Evolutionary conservation across 1,139 yeast genomes (phyloP), one percentile per base, ranked within the genome.

Genomic region (Entelexis paramagnoliae): DNA sequence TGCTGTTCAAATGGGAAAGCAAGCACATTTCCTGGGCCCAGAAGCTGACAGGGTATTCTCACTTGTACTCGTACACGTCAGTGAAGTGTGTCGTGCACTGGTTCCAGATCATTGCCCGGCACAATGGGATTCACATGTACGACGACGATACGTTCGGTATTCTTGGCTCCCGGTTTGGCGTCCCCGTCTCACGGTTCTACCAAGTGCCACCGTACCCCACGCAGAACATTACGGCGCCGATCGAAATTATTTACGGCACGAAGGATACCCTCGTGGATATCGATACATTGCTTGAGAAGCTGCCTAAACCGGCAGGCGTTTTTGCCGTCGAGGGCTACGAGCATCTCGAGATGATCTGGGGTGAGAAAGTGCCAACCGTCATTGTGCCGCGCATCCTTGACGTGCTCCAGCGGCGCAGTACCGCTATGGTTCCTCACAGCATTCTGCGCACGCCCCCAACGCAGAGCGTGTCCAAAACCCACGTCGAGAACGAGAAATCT

Each of bases 81-180:
- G 96, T 88, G 44, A 89, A 89, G 66, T 79, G 86, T 24, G 91
- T 87, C 47, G 96, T 88, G 34, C 97, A 89, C 68, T 89, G 97
- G 97, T 89, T 89, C 65, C 97, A 89, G 68, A 87, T 89, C 52
- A 83, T 89, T 57, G 58, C 57, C 7, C 73, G 84, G 45, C 74
- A 85, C n/a, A 79, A 79, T 42, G 77, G 79, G 50, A 88, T 89
- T 65, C 95, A 87, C 66, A 83, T 89, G 95, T 89, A 80, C 67
- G 89, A 83, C 62, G 89, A 83, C 62, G 95, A 86, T 55, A 50
- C 54, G 28, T 47, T 55, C 29, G 54, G 57, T 14, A 48, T 57
- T 22, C 30, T 42, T 7, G 51, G 55, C 16, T 39, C 56, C n/a
- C n/a, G 22, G 5, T 30, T 44, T 20, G 50, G 51, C n/a, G 20